Evolutionary conservation across 371 early-diverging fungal species (phyloP), one percentile per base, ranked within the genome.

Genomic region (Gilbertella persicaria): DNA sequence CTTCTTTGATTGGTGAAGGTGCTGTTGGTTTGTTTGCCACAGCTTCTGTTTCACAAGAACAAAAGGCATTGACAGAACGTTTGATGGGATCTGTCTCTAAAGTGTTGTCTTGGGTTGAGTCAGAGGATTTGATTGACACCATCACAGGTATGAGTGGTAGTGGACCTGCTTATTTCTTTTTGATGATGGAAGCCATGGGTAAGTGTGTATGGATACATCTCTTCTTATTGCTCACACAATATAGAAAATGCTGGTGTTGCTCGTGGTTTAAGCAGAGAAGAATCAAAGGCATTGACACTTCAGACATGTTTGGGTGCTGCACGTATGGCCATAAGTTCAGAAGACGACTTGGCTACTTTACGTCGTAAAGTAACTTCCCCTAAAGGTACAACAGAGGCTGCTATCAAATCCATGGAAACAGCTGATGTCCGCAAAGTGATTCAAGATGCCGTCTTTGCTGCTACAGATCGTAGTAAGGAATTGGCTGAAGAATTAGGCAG

Each of bases 81-180:
- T 74, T 95, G 20, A 71, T 92, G 63, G 58, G 66, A 12, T 78
- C 91, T 8, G 85, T 95, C 9, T 83, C 91, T 20, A 88, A 90
- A 69, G 62, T 80, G 50, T 75, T 86, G 12, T 82, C 82, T 56
- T 95, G 94, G 94, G 89, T 94, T 12, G 83, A 86, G 16, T 53
- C 71, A 3, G 94, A 96, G 60, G 47, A 64, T 0, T 75, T 85
- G 51, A 82, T 96, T 40, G 95, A 96, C 62, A 83, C 92, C 2
- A 90, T 95, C 35, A 94, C 94, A 0, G 94, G 88, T n/a, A 70
- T 95, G 39, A 88, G 90, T 42, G 96, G 94, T 48, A 83, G 79
- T 36, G 97, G 95, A 2, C 97, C 97, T 8, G 97, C 97, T 14
- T 96, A 94, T 69, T 95, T 93, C 68, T 96, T 95, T 76, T 75